Evolutionary conservation across 306 rosid genomes (phyloP).

Genomic region (Abrus precatorius): DNA sequence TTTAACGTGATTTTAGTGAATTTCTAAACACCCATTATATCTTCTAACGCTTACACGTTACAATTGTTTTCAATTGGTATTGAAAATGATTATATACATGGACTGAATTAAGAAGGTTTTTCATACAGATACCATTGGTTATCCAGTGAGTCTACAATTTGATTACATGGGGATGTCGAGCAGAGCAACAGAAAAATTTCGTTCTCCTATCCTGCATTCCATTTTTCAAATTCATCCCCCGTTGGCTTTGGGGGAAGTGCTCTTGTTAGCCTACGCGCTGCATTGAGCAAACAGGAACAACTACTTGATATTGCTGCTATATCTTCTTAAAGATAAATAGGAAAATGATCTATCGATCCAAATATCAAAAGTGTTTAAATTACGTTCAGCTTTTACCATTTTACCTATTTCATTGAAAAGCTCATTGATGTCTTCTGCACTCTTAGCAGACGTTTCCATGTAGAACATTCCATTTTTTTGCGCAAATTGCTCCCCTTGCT

Average conservation of each 20-base stretch:
- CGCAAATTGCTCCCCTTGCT: conserved; percentile 72
- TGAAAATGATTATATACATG: too few relatives aligned
- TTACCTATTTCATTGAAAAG: conserved; percentile 77
- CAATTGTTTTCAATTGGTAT: too few relatives aligned
- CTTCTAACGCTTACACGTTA: too few relatives aligned
- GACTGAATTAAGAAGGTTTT: too few relatives aligned
- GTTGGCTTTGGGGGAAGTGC: conserved; percentile 54
- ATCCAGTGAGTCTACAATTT: not conserved
- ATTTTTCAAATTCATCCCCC: conserved; percentile 55
- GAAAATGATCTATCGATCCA: not conserved
- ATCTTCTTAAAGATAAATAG: not conserved
- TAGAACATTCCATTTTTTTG: conserved; percentile 71
- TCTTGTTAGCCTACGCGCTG: conserved; percentile 67
- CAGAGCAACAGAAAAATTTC: conserved; percentile 56
- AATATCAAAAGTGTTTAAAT: not conserved
- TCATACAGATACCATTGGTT: not conserved
- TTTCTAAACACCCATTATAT: too few relatives aligned
- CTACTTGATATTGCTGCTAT: not conserved
- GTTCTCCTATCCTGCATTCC: conserved; percentile 52
- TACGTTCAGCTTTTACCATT: not conserved
- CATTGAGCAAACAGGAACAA: conserved; percentile 23
- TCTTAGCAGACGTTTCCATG: conserved; percentile 73
- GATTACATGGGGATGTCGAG: conserved; percentile 38
- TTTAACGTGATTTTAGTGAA: too few relatives aligned
- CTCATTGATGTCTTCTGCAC: conserved; percentile 63